Base-by-base conservation (phyloP, 2,329 filamentous ascomycete species). In the Aspergillus thermomutatus region DNA sequence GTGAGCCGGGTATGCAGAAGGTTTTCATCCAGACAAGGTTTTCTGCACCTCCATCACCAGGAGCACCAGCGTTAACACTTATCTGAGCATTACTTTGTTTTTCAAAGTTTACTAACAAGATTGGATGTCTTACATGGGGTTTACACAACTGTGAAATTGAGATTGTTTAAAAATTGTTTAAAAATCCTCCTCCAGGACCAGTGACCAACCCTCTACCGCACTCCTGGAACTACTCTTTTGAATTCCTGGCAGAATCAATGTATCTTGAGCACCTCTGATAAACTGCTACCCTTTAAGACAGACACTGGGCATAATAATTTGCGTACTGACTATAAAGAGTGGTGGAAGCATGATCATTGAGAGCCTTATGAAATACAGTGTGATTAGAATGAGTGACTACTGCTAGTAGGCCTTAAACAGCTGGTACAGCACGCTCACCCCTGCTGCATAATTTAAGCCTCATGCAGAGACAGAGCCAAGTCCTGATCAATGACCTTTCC, bases 1-100 rank as follows among this genome's bases (percentile, higher is more conserved):
- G 75, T n/a, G 78, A 75, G n/a, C 60, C 79, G 66, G 81, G 89
- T 58, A 89, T 95, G 81, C 91, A 95, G 73, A 95, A 96, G 81
- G 83, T 94, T 1, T 95, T 82, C 69, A 80, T 86, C 10, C 72
- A 85, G 76, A 87, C 84, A 1, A 81, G 75, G 63, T 83, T 83
- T 69, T 85, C 82, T 19, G 74, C 72, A 54, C 80, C 83, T 23
- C 75, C 82, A 9, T 75, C 75, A 5, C 55, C 72, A 41, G 83
- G 80, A 6, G 78, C 77, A 49, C 84, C 84, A 1, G 61, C 67
- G 45, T 71, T 86, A 69, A 85, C 78, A 27, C 79, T 63, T 48
- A 25, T 70, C 27, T 63, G 54, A 63, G 37, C 7, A 21, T 37
- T 17, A 37, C 14, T 17, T 37, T 3, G 17, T 17, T 3, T 5